Evolutionary conservation across 2,329 filamentous ascomycete species (phyloP), one percentile per base, ranked within the genome.

Genomic region (Sordariomycetes sp.): DNA sequence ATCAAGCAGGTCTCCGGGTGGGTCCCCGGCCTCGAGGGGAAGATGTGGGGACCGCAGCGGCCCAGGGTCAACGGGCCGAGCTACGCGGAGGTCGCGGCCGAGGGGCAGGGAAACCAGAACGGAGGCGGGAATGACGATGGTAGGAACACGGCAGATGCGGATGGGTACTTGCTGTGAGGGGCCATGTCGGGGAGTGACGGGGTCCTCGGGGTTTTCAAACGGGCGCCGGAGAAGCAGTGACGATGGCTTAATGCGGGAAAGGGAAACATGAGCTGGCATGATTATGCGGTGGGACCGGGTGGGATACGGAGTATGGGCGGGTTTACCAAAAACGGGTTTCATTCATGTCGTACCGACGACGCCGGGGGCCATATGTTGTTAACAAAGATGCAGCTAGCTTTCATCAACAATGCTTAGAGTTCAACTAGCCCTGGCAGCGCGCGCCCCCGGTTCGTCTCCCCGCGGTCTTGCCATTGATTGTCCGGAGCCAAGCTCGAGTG

Each of bases 1-100:
- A 73, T 70, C 3, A 73, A 74, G 55, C 79, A 76, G 72, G 58
- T 76, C 14, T 83, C 80, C 64, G 67, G 65, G 32, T 53, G 48
- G 56, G 16, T 58, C 6, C 48, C 50, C 24, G 25, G 46, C 18
- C 12, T 28, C 25, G 55, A 51, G 6, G 55, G 37, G 11, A 32
- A 50, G 28, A 4, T n/a, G 25, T 14, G 43, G 18, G 55, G 12
- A n/a, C 1, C 16, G 28, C 43, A 37, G 18, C 55, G 12, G 55
- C 24, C 10, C 43, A 51, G n/a, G 16, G 18, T 12, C 12, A 20
- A 24, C 25, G 46, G 46, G 20, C 20, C 22, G 46, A 50, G 46
- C 20, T 22, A 50, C 22, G 46, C 22, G 20, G 46, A 24, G 20
- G 46, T 24, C 20, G 22, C 46, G 20, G 37, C 37, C 12, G 37